Evolutionary conservation across 257 asterid genomes (phyloP), one percentile per base, ranked within the genome.

Genomic region (Craterostigma plantagineum): DNA sequence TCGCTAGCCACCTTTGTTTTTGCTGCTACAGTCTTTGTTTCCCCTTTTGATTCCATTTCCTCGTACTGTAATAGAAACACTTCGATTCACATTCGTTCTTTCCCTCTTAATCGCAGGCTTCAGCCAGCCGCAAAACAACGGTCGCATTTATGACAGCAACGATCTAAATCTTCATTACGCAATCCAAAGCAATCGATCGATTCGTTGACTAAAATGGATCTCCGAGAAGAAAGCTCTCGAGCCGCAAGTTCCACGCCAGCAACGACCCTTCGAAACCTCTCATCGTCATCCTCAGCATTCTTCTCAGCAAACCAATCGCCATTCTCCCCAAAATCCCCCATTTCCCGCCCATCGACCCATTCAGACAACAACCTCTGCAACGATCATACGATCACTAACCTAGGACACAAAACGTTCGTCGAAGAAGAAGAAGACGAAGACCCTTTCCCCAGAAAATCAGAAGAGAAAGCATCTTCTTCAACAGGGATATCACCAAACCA

Each of bases 271-370:
- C 68, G 95, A 66, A 90, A 75, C 61, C 62, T 80, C 14, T 90
- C 99, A 10, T 83, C 99, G 3, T 79, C 96, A 7, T 90, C 99
- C 7, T 83, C 95, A 4, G 70, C 86, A 34, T 83, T 90, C 65
- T 83, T 72, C 59, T 90, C 97, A 4, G 99, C 99, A 9, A 74
- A 75, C 43, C 99, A 90, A 46, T 90, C 99, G 0, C 95, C 97
- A 5, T 73, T 81, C 70, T 83, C 96, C 36, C 99, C 99, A 9
- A 90, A 55, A 39, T 58, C 77, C 12, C 18, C 69, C 10, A 33
- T 55, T 0, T 38, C 50, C 42, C 69, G 55, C 34, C 43, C 54
- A 59, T 53, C 70, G 0, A 50, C 63, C 0, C 63, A 63, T n/a
- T 56, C 67, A 2, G 67, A 62, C 6, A 42, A 42, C 9, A 50